Base-by-base conservation (phyloP, 495 filamentous ascomycete species). In the Xylaria intraflava region DNA sequence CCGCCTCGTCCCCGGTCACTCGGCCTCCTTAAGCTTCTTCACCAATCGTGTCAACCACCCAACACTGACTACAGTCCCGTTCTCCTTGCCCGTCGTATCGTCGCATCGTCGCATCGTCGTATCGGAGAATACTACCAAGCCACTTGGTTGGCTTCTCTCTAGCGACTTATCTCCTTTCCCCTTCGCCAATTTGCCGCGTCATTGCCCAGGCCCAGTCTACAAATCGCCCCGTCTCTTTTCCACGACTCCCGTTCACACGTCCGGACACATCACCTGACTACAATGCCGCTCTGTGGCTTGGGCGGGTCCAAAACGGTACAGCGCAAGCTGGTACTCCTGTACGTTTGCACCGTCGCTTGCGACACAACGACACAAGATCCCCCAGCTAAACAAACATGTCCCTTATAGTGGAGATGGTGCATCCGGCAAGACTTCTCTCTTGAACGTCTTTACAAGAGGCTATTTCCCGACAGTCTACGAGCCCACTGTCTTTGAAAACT, bases 381-480 rank as follows among this genome's bases (percentile, higher is more conserved):
- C 44, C 26, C 30, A 49, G 59, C 68, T 73, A 62, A 75, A 14
- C 65, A 36, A 35, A 27, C 49, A 53, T 68, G 44, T 70, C 38
- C 48, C 48, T n/a, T 42, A 61, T 62, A 94, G 89, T 68, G 93
- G 93, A 60, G 93, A 98, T 71, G 93, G 93, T 77, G 93, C 93
- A 58, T 96, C 89, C 69, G 93, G 93, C 64, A 98, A 98, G 77
- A 98, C 93, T 47, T 96, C 91, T 41, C 76, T 96, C 56, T 71
- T 98, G 70, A 98, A 98, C 70, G 93, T 98, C 58, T 98, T 98
- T 72, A 98, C 93, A 49, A 85, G 93, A 86, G 93, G 93, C 62
- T 96, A 94, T 67, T 98, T 98, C 71, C 93, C 93, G 39, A 96
- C 93, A 30, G 93, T 98, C 61, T 98, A 98, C 69, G 93, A 98